phyloP scores from a whole-genome alignment of 164 flowering plant species.

The Vitis rotundifolia region DNA sequence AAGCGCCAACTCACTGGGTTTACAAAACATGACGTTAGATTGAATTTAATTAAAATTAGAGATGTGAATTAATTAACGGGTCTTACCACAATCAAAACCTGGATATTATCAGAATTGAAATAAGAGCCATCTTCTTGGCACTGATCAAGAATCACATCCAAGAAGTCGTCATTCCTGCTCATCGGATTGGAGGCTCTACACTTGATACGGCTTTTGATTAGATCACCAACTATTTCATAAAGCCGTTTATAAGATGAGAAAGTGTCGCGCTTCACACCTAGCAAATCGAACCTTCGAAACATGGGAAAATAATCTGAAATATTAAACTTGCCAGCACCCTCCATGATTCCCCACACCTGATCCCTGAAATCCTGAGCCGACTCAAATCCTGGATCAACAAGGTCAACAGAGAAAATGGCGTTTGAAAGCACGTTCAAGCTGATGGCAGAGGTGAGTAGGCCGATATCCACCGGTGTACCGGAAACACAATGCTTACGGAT shows the following conservation, averaged over 20 bases:
- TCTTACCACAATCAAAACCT: too few relatives aligned
- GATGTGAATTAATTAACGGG: too few relatives aligned
- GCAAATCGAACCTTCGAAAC: constrained; percentile 1
- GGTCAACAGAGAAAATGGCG: constrained; percentile 29
- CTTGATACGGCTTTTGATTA: neutral
- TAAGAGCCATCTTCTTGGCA: too few relatives aligned
- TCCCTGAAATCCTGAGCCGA: neutral
- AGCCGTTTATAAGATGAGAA: neutral
- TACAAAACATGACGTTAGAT: too few relatives aligned
- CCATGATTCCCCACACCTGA: neutral
- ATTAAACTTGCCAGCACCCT: neutral
- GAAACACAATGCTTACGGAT: neutral
- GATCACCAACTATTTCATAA: neutral
- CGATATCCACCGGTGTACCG: constrained; percentile 28
- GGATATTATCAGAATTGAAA: too few relatives aligned
- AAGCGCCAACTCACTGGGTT: too few relatives aligned
- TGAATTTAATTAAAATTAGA: too few relatives aligned
- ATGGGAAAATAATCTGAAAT: constrained; percentile 7
- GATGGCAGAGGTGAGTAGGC: constrained; percentile 20
- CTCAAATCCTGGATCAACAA: constrained; percentile 14
- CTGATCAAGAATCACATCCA: too few relatives aligned
- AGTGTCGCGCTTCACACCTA: neutral
- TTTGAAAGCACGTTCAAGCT: constrained; percentile 25
- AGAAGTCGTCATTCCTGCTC: too few relatives aligned
- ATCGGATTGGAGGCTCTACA: too few relatives aligned